These are phyloP conservation scores for Orbilia blumenaviensis DNA, from an alignment of 2,329 filamentous ascomycete species.

Conservation along the genomic window DNA sequence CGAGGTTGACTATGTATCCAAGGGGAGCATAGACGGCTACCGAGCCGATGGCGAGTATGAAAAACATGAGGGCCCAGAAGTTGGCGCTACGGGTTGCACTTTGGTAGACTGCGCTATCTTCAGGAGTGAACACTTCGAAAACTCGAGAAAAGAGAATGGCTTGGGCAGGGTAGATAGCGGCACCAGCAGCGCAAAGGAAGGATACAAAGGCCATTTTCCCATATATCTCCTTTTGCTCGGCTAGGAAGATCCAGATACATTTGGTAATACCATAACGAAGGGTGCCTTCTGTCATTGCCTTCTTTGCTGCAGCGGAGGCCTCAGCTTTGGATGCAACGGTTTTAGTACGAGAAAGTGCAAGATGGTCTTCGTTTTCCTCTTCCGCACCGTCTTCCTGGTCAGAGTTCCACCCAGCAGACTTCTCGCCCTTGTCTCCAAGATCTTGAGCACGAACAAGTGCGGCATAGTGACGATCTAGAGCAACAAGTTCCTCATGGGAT, in stretches of 20 bases:
- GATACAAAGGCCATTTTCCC: slow-evolving; percentile 66
- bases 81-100: slow-evolving; percentile 61
- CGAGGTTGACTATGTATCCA: slow-evolving; percentile 54
- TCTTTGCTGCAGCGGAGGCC: slow-evolving; percentile 26
- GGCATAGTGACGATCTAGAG: slow-evolving; percentile 71
- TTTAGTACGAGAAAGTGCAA: slow-evolving; percentile 35
- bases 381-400: slow-evolving; percentile 49
- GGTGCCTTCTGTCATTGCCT: slow-evolving; percentile 55
- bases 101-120: slow-evolving; percentile 57
- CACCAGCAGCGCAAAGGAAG: slow-evolving; percentile 62
- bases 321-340: slow-evolving; percentile 42
- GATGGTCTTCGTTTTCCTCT: slow-evolving; percentile 46
- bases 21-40: slow-evolving; percentile 59
- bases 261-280: slow-evolving; percentile 62
- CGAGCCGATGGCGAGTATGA: slow-evolving; percentile 67
- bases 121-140: slow-evolving; percentile 65
- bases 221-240: slow-evolving; percentile 66
- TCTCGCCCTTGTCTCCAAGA: slow-evolving; percentile 63
- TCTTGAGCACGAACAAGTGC: slow-evolving; percentile 73
- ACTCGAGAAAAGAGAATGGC: slow-evolving; percentile 69
- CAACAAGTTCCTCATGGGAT: slow-evolving; percentile 76
- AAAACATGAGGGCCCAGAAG: slow-evolving; percentile 75
- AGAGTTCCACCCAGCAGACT: slow-evolving; percentile 27
- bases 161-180: slow-evolving; percentile 64
- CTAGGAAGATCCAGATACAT: slow-evolving; percentile 69